phyloP scores from a whole-genome alignment of 345 rosid genomes.

The Eucalyptus viminalis region DNA sequence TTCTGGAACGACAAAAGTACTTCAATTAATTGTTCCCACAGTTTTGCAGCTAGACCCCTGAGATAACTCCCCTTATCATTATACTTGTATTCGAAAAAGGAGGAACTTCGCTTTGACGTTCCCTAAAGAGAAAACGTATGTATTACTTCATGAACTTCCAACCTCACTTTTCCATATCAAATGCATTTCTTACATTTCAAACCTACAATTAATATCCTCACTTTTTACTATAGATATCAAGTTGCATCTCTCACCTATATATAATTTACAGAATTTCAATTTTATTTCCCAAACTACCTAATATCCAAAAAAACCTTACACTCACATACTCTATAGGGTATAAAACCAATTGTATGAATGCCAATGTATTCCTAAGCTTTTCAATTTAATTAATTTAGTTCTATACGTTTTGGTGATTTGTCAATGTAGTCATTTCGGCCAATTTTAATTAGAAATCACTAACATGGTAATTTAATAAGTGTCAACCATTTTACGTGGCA shows the following conservation, averaged over 20 bases:
- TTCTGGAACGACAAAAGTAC: neutral
- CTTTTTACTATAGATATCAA: neutral
- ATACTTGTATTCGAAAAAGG: neutral
- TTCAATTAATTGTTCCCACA: neutral
- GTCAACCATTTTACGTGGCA: fast-evolving
- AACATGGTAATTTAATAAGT: neutral
- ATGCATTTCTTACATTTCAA: neutral
- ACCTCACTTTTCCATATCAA: neutral
- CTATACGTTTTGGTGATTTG: neutral
- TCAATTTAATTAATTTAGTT: neutral
- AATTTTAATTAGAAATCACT: neutral
- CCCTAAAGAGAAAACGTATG: neutral
- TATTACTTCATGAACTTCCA: neutral
- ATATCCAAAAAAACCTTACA: neutral
- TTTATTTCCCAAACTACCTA: neutral
- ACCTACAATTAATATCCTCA: neutral
- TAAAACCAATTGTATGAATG: neutral
- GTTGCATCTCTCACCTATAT: neutral
- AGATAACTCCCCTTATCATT: neutral
- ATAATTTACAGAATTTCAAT: neutral
- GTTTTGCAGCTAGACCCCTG: neutral
- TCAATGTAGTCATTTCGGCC: neutral
- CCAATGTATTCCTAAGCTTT: neutral
- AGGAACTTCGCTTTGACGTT: neutral
- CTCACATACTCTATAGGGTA: neutral